phyloP scores from a whole-genome alignment of 345 rosid species.

The Populus deltoides region DNA sequence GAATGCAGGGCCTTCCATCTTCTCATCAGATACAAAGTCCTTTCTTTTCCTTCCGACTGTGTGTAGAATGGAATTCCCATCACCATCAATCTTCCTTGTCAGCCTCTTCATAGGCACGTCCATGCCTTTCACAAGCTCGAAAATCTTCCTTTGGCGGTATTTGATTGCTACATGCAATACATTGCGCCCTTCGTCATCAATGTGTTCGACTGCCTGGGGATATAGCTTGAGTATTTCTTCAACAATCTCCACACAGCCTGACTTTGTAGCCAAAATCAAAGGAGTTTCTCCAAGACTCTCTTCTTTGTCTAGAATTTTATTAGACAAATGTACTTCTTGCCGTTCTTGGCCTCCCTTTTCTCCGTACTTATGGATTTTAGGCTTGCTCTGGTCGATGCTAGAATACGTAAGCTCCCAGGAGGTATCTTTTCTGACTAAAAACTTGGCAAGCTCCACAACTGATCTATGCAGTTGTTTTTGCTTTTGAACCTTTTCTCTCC shows the following conservation, averaged over 20 bases:
- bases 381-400: background rate
- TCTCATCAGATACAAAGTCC: conserved; percentile 9
- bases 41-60: background rate
- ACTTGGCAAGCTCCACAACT: conserved; percentile 1
- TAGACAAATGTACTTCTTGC: background rate
- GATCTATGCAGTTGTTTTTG: background rate
- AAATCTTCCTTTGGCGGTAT: conserved; percentile 14
- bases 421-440: conserved; percentile 2
- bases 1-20: conserved; percentile 12
- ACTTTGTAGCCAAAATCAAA: conserved; percentile 13
- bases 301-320: background rate
- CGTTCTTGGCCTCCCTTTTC: background rate
- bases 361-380: background rate
- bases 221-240: background rate
- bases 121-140: conserved; percentile 2
- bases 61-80: background rate
- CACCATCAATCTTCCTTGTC: background rate
- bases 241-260: conserved; percentile 12
- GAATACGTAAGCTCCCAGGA: background rate
- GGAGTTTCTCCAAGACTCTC: background rate
- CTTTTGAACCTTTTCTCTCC: background rate
- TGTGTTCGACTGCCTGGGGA: conserved; percentile 22
- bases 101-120: conserved; percentile 3
- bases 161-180: conserved; percentile 22
- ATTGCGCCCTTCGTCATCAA: conserved; percentile 17